Evolutionary conservation across 192 early-diverging fungal species (phyloP), one percentile per base, ranked within the genome.

Genomic region (Podila epicladia): DNA sequence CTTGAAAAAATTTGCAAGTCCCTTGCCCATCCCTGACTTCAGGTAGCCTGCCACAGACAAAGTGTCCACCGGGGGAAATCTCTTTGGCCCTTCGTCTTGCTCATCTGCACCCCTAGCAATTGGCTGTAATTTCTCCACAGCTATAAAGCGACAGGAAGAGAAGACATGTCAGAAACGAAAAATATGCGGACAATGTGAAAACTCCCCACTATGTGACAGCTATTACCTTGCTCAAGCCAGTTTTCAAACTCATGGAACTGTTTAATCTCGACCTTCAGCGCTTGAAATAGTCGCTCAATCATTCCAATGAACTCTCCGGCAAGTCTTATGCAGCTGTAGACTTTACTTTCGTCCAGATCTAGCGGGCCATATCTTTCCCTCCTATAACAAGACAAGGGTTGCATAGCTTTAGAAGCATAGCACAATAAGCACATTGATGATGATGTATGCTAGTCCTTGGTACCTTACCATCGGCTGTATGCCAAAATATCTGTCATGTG

Each of bases 161-260:
- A 12, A 24, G 37, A 55, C 9, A 22, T 62, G 15, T 17, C 15
- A 31, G 51, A 38, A 6, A 33, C 31, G 50, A 32, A 17, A 38
- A 19, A 2, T 17, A 64, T 8, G 41, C 3, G 37, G 26, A 4
- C 3, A 20, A 32, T 1, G 33, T 17, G 26, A 65, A 31, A 31
- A 7, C 15, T 24, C 12, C 33, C 4, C 20, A 7, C 7, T 3
- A 20, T 9, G 9, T 24, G 17, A 32, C 20, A 9, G 0, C 1
- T 13, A 48, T 31, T 67, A 78, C 75, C 69, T 58, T 69, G 75
- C 26, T 67, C 75, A 9, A 78, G 45, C 75, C 75, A 78, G 35
- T 78, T 78, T 35, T 78, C 69, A 64, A 78, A 78, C 32, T 78
- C 75, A 48, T 20, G 9, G 24, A 78, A 78, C 33, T 67, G 69